phyloP scores from a whole-genome alignment of 2,329 filamentous ascomycete species.

The Ophiocordyceps camponoti-floridani region DNA sequence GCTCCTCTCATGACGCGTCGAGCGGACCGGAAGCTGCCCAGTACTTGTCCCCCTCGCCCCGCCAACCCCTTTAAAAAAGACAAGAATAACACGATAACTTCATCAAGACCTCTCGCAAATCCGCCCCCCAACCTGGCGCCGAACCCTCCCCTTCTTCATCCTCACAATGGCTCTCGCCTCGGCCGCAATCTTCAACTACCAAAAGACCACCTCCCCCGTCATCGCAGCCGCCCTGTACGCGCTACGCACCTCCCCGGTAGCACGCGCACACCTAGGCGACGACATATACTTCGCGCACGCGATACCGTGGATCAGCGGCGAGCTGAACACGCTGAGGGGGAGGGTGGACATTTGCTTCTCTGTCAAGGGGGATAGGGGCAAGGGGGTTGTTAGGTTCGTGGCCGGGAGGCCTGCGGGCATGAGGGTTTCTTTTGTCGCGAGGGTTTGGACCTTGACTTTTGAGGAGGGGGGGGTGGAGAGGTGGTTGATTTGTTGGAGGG shows the following conservation, averaged over 20 bases:
- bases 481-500: background rate
- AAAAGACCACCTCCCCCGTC: constrained; percentile 75
- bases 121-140: constrained; percentile 40
- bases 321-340: constrained; percentile 88
- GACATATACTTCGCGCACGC: constrained; percentile 65
- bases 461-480: too few relatives aligned
- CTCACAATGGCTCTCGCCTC: constrained; percentile 51
- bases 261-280: constrained; percentile 66
- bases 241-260: constrained; percentile 59
- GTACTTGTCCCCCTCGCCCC: constrained; percentile 15
- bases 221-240: constrained; percentile 86
- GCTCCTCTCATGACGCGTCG: constrained; percentile 48
- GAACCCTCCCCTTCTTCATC: constrained; percentile 67
- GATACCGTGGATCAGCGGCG: constrained; percentile 69
- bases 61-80: background rate
- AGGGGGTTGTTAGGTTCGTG: constrained; percentile 63
- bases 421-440: constrained; percentile 58
- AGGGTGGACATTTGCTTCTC: constrained; percentile 73
- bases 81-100: constrained; percentile 15
- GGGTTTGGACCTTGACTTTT: background rate
- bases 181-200: constrained; percentile 96
- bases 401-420: too few relatives aligned
- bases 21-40: constrained; percentile 47
- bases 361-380: constrained; percentile 60
- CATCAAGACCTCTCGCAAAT: constrained; percentile 8